phyloP scores from a whole-genome alignment of 768 basidiomycete genomes.

The Termitomyces titanicus region DNA sequence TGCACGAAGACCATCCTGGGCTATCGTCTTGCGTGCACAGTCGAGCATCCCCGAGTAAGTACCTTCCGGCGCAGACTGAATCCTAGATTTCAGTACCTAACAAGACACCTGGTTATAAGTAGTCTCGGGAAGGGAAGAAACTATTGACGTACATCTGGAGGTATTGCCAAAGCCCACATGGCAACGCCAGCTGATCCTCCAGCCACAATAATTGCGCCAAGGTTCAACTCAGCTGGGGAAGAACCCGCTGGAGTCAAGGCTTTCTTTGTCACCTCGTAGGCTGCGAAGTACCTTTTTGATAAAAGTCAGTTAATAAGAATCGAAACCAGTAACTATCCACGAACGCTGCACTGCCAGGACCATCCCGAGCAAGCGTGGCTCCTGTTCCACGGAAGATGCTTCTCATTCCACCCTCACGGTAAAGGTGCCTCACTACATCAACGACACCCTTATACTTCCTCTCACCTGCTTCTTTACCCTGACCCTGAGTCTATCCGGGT shows the following conservation, averaged over 20 bases:
- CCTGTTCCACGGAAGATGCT: conserved; percentile 91
- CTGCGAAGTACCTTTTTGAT: conserved; percentile 81
- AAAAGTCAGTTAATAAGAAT: conserved; percentile 6
- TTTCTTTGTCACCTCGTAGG: conserved; percentile 94
- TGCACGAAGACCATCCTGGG: conserved; percentile 79
- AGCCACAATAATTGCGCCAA: conserved; percentile 84
- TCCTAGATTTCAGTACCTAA: conserved; percentile 91
- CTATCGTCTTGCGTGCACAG: conserved; percentile 89
- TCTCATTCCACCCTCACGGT: conserved; percentile 88
- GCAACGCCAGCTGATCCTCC: conserved; percentile 95
- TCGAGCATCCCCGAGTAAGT: conserved; percentile 96
- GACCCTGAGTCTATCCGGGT: conserved; percentile 74
- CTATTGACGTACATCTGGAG: conserved; percentile 71
- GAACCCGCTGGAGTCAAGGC: conserved; percentile 76
- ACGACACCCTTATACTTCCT: conserved; percentile 86
- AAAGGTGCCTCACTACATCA: conserved; percentile 87
- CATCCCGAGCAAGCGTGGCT: conserved; percentile 94
- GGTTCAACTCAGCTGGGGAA: conserved; percentile 76
- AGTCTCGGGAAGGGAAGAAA: neutral
- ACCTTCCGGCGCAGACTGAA: conserved; percentile 95
- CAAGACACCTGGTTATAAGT: neutral
- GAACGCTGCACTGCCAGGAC: conserved; percentile 94
- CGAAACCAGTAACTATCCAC: conserved; percentile 25
- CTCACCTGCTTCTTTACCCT: conserved; percentile 47
- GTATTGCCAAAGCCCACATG: conserved; percentile 98